Conservation (phyloP, 257 asterid genomes). For the Paraleonurus japonicus region DNA sequence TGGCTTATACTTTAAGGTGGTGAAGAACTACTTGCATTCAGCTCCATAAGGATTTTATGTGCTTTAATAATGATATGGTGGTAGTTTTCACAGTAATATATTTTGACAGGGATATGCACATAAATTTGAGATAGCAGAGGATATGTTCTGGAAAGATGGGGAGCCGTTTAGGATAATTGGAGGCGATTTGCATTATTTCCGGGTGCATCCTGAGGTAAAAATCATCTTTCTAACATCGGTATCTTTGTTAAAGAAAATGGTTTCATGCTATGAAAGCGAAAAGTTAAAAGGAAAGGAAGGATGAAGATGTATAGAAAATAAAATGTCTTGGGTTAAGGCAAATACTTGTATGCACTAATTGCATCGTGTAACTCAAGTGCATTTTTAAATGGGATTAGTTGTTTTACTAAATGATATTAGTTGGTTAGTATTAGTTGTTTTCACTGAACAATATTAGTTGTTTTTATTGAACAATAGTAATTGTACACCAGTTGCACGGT, state of each 20-base stretch:
- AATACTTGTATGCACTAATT: too few species aligned
- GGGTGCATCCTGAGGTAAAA: conserved; percentile 82
- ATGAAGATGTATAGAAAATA: background rate
- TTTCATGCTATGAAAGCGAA: background rate
- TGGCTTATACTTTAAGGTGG: background rate
- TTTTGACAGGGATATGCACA: conserved; percentile 43
- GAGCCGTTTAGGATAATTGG: conserved; percentile 82
- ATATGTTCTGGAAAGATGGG: conserved; percentile 90
- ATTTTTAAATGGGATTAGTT: too few species aligned
- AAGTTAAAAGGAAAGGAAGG: background rate
- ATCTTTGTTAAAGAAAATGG: background rate
- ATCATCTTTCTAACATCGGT: background rate
- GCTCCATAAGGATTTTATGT: background rate
- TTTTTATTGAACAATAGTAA: too few species aligned
- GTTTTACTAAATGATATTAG: too few species aligned
- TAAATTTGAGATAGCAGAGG: conserved; percentile 70
- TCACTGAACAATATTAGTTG: too few species aligned
- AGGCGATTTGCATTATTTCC: conserved; percentile 90
- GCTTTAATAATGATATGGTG: background rate
- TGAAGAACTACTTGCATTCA: background rate
- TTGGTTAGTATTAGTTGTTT: too few species aligned
- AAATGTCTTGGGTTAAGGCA: too few species aligned
- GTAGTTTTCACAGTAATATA: conserved; percentile 7
- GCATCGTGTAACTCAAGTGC: too few species aligned
- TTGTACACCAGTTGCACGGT: too few species aligned